phyloP scores from a whole-genome alignment of 805 yeast genomes.

The Metschnikowia peoriensis region DNA sequence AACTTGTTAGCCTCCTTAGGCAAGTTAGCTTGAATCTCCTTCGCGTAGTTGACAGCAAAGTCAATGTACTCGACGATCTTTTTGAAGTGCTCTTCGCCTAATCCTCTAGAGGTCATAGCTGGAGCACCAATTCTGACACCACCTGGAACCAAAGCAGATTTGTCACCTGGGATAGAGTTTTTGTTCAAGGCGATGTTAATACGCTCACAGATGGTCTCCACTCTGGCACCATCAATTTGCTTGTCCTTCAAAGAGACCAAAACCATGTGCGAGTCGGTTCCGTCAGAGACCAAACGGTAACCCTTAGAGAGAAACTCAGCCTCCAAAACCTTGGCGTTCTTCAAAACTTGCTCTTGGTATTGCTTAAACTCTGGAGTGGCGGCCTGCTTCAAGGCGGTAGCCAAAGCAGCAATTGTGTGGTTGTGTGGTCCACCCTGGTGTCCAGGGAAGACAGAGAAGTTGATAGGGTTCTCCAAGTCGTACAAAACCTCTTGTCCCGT shows the following conservation, averaged over 20 bases:
- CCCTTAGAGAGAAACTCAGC: constrained; percentile 66
- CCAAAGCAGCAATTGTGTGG: constrained; percentile 97
- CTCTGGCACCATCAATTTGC: constrained; percentile 95
- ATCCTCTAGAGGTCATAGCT: constrained; percentile 97
- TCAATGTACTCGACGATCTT: constrained; percentile 64
- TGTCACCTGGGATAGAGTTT: constrained; percentile 97
- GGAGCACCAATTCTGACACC: constrained; percentile 98
- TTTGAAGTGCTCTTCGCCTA: constrained; percentile 81
- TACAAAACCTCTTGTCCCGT: constrained; percentile 89
- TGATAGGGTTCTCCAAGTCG: constrained; percentile 92
- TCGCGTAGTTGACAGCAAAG: constrained; percentile 67
- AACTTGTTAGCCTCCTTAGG: constrained; percentile 93
- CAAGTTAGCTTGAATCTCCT: constrained; percentile 68
- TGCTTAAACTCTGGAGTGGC: constrained; percentile 84
- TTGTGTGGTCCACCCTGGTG: constrained; percentile 99
- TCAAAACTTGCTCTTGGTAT: constrained; percentile 84
- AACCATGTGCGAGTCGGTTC: constrained; percentile 97
- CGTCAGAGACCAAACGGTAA: constrained; percentile 84
- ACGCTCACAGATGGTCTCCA: constrained; percentile 91
- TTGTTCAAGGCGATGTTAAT: constrained; percentile 95
- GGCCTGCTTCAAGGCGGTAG: constrained; percentile 95
- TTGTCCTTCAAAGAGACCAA: constrained; percentile 84
- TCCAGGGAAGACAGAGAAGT: constrained; percentile 99
- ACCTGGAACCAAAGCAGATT: constrained; percentile 93
- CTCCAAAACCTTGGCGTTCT: constrained; percentile 85